A percentile compares a stretch with the other conserved stretches of the same genome.
Evolutionary conservation across 345 rosid species (phyloP).

Genomic region (Gossypium bickii): DNA sequence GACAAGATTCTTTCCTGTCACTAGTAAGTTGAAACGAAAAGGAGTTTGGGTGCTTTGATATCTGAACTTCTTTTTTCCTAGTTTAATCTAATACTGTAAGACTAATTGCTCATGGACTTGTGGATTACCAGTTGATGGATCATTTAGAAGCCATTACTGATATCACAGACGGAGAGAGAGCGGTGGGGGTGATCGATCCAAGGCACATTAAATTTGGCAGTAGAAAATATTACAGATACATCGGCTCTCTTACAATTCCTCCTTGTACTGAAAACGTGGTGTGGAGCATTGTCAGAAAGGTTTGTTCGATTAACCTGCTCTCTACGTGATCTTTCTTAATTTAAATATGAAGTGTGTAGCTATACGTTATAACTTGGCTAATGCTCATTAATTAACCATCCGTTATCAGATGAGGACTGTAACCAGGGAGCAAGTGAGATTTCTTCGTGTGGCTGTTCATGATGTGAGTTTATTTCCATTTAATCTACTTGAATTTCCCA

Average conservation of each 20-base stretch:
- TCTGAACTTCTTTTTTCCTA: background rate
- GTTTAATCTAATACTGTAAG: background rate
- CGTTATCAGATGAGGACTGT: conserved; percentile 49
- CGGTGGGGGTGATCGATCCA: conserved; percentile 48
- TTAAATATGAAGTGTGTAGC: background rate
- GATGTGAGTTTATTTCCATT: conserved; percentile 48
- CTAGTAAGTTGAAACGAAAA: conserved; percentile 29
- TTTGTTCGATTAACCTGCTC: conserved; percentile 7
- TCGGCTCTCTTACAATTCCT: conserved; percentile 79
- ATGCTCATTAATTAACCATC: background rate
- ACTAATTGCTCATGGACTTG: background rate
- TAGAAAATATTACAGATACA: conserved; percentile 64
- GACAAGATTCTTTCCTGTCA: conserved; percentile 60
- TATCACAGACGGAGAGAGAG: conserved; percentile 22
- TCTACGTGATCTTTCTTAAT: background rate
- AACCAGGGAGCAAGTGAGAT: conserved; percentile 44
- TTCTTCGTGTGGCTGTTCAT: conserved; percentile 73
- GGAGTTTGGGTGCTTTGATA: background rate
- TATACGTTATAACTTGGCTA: no score
- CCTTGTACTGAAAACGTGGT: conserved; percentile 72
- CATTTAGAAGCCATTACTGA: conserved; percentile 34
- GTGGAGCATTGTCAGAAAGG: conserved; percentile 70
- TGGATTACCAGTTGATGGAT: conserved; percentile 33
- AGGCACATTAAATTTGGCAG: conserved; percentile 43
- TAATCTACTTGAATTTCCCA: background rate